Conservation (phyloP, 306 rosid species). For the Fragaria vesca region DNA sequence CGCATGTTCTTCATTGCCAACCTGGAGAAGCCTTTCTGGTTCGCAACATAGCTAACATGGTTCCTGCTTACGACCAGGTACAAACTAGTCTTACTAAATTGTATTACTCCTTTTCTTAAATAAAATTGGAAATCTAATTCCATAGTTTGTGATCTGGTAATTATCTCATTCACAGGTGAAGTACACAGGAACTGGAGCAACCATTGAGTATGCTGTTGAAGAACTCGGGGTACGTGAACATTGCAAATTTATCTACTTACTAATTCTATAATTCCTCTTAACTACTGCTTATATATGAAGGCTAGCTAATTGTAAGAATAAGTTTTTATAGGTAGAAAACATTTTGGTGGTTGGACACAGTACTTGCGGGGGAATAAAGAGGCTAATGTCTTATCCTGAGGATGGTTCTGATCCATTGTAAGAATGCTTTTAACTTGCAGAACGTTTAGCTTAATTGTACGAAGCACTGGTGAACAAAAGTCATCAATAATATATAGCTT, state of each 20-base stretch:
- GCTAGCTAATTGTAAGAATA: not conserved
- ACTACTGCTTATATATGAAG: not conserved
- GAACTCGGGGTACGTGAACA: constrained; percentile 38
- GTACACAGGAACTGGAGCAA: constrained; percentile 58
- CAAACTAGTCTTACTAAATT: not conserved
- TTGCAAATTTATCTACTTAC: not conserved
- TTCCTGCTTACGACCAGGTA: not conserved
- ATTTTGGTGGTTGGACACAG: constrained; percentile 69
- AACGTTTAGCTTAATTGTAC: too few relatives aligned
- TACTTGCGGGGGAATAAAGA: constrained; percentile 54
- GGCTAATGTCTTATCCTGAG: constrained; percentile 64
- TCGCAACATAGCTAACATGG: not conserved
- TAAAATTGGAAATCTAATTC: not conserved
- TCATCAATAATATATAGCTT: too few relatives aligned
- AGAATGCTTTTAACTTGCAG: not conserved
- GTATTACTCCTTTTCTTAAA: not conserved
- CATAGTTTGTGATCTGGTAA: not conserved
- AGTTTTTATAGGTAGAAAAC: constrained; percentile 44
- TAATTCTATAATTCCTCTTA: not conserved
- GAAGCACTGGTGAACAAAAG: too few relatives aligned
- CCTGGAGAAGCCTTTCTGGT: not conserved
- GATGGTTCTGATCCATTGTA: constrained; percentile 47
- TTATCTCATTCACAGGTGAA: constrained; percentile 32
- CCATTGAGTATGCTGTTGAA: constrained; percentile 55
- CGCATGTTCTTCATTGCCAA: not conserved